Evolutionary conservation across 805 yeast species (phyloP).

Genomic region (Hanseniaspora guilliermondii): DNA sequence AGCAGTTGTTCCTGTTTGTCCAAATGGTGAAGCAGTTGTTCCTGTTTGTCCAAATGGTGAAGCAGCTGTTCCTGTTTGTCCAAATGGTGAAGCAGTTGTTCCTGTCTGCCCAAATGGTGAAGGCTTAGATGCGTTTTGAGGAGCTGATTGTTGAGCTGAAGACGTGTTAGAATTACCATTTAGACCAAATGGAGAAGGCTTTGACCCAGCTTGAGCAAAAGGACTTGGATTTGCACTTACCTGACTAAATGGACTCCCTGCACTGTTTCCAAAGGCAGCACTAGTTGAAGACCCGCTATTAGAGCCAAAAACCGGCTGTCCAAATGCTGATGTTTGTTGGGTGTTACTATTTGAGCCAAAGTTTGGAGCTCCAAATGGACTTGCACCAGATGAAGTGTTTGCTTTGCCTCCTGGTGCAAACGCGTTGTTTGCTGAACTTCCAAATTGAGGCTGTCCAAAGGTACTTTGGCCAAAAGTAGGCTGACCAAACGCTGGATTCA

Average conservation of each 20-base stretch:
- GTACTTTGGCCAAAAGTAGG: constrained; percentile 15
- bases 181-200: constrained; percentile 1
- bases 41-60: constrained; percentile 3
- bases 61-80: neutral
- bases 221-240: neutral
- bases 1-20: neutral
- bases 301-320: constrained; percentile 21
- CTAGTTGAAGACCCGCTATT: neutral
- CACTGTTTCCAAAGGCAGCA: neutral
- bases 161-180: neutral
- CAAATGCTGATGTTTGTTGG: constrained; percentile 18
- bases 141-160: no score
- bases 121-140: neutral
- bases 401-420: neutral
- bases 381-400: neutral
- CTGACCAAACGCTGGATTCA: constrained; percentile 16
- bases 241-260: neutral
- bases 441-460: constrained; percentile 17
- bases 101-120: neutral
- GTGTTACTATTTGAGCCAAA: constrained; percentile 15
- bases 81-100: constrained; percentile 1
- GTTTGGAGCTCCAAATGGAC: neutral
- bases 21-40: neutral
- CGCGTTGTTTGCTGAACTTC: constrained; percentile 10
- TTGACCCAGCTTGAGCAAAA: neutral